Evolutionary conservation across 2,329 filamentous ascomycete species (phyloP), one percentile per base, ranked within the genome.

Genomic region (Decorospora gaudefroyi): DNA sequence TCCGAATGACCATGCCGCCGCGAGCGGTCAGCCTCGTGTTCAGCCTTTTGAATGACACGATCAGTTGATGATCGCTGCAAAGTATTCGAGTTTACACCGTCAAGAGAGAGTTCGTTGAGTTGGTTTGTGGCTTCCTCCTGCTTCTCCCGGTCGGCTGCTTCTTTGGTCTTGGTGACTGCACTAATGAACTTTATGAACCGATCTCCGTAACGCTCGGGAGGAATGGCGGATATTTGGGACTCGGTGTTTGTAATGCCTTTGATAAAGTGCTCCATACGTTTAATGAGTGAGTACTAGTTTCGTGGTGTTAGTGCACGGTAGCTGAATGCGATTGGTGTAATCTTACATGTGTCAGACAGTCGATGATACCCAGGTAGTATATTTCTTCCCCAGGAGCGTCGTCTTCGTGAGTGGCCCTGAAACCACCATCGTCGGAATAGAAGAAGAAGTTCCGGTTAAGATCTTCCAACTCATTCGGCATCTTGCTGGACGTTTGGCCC

Each of bases 281-380:
- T 99, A 72, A 96, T 82, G 54, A 91, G 84, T 57, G 90, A 90
- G 70, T 97, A 99, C 89, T 95, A 61, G 17, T 13, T n/a, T n/a
- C n/a, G 17, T 3, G n/a, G 39, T 34, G 43, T 73, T 62, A 70
- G 64, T 48, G 42, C 43, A 1, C 6, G 15, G 2, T 6, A 10
- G 15, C 2, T 6, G 1, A 8, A n/a, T 7, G 4, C 8, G 3
- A 16, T 4, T 23, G 26, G 22, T 10, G 8, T 8, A 34, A 40
- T 39, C 88, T 83, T 80, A 95, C 90, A 70, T 96, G 90, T 61
- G 93, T 99, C 62, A 99, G 77, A 71, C 93, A 99, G 72, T 99
- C 93, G 70, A 99, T 99, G 61, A 99, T 95, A 23, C 93, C 95
- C 6, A 99, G 82, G 68, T 99, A 99, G 72, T 99, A 99, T 28